A percentile compares a stretch with the other conserved stretches of the same genome.
phyloP scores from a whole-genome alignment of 2,329 filamentous ascomycete species.

The Salinomyces thailandicus region DNA sequence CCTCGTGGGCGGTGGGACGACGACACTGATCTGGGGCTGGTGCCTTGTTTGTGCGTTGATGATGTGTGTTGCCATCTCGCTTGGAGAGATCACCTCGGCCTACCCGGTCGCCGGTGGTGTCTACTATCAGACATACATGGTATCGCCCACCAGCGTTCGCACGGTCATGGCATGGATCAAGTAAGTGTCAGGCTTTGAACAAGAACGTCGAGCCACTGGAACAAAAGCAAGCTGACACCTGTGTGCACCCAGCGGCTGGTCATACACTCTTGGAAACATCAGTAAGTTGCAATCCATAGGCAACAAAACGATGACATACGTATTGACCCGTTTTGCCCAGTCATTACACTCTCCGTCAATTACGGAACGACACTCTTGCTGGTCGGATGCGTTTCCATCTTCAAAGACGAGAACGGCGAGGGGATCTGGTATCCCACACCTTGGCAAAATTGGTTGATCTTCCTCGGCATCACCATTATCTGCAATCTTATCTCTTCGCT shows the following conservation, averaged over 20 bases:
- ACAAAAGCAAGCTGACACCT: no score
- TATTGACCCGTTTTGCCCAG: no score
- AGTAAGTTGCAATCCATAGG: no score
- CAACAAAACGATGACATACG: no score
- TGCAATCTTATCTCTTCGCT: neutral
- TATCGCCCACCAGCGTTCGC: slow-evolving; percentile 51
- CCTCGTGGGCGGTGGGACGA: slow-evolving; percentile 54
- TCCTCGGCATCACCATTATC: neutral
- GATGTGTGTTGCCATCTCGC: slow-evolving; percentile 57
- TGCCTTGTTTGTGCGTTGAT: slow-evolving; percentile 58
- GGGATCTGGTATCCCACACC: neutral
- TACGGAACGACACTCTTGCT: slow-evolving; percentile 55
- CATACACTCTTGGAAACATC: slow-evolving; percentile 69
- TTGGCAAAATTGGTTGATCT: neutral
- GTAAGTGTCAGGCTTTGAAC: no score
- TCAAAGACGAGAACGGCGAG: slow-evolving; percentile 17
- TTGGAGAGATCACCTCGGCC: slow-evolving; percentile 62
- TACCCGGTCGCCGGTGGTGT: slow-evolving; percentile 55
- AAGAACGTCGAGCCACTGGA: no score
- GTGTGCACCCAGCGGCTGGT: slow-evolving; percentile 69
- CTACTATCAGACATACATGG: slow-evolving; percentile 71
- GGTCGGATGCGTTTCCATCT: slow-evolving; percentile 46
- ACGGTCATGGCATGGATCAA: slow-evolving; percentile 57
- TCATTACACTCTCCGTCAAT: slow-evolving; percentile 72
- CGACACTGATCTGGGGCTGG: slow-evolving; percentile 65